phyloP scores from a whole-genome alignment of 495 filamentous ascomycete genomes.

The Xeromyces bisporus region DNA sequence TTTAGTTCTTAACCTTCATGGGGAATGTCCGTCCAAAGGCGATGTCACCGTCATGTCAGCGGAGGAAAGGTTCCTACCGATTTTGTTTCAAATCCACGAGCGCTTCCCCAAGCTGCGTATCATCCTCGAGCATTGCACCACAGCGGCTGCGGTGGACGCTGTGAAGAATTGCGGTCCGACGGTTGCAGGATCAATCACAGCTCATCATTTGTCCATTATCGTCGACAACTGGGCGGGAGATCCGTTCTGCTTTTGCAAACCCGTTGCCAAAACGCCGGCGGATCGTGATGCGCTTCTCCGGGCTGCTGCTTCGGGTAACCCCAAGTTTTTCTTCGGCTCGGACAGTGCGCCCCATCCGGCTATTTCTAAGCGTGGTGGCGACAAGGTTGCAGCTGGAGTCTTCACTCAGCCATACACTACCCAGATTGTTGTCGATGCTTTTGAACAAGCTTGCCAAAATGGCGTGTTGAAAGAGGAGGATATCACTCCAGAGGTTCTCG shows the following conservation, averaged over 20 bases:
- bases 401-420: constrained; percentile 86
- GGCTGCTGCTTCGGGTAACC: constrained; percentile 45
- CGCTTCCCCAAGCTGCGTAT: constrained; percentile 69
- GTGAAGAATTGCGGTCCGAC: constrained; percentile 59
- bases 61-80: constrained; percentile 69
- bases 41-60: constrained; percentile 58
- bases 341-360: constrained; percentile 68
- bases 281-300: constrained; percentile 63
- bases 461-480: constrained; percentile 47
- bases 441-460: constrained; percentile 50
- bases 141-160: constrained; percentile 60
- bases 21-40: constrained; percentile 35
- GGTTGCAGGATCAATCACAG: constrained; percentile 46
- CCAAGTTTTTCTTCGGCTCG: constrained; percentile 65
- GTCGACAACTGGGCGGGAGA: constrained; percentile 62
- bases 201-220: constrained; percentile 67
- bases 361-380: constrained; percentile 46
- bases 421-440: constrained; percentile 54
- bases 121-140: constrained; percentile 65
- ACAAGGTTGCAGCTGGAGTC: constrained; percentile 61
- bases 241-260: constrained; percentile 77
- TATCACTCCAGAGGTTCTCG: constrained; percentile 53
- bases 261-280: constrained; percentile 53
- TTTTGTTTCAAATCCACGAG: constrained; percentile 48
- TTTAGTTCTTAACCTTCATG: constrained; percentile 48